Percentiles rank a stretch among this genome's conserved stretches.
Evolutionary conservation across 257 asterid species (phyloP).

Genomic region (Rehmannia glutinosa): DNA sequence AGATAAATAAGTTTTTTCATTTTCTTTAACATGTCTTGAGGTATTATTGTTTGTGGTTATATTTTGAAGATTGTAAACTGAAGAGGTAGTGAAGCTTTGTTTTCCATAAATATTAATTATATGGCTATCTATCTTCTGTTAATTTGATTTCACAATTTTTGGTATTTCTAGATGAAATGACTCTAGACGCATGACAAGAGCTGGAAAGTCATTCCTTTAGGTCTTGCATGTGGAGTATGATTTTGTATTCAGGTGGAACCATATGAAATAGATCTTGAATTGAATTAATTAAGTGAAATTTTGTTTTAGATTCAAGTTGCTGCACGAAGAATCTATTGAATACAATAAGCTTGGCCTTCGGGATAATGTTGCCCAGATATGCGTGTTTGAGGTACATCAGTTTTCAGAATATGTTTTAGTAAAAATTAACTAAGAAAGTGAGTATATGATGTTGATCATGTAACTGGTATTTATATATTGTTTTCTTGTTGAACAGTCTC

Average conservation of each 20-base stretch:
- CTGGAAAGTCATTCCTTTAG: background rate
- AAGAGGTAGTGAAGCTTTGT: background rate
- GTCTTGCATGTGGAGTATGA: slow-evolving; percentile 3
- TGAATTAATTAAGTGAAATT: slow-evolving; percentile 14
- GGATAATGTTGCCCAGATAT: slow-evolving; percentile 95
- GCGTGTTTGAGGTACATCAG: slow-evolving; percentile 76
- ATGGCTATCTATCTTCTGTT: background rate
- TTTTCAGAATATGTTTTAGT: slow-evolving; percentile 12
- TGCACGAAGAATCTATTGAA: slow-evolving; percentile 84
- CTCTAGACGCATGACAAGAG: slow-evolving; percentile 10
- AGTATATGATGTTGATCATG: background rate
- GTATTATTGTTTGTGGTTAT: background rate
- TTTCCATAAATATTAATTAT: background rate
- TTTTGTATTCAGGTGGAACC: background rate
- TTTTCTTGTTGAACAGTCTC: slow-evolving; percentile 46
- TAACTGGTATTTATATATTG: background rate
- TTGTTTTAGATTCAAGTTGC: slow-evolving; percentile 75
- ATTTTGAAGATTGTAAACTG: slow-evolving; percentile 3
- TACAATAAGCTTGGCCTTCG: slow-evolving; percentile 76
- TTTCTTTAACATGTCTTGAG: background rate
- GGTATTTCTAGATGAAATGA: slow-evolving; percentile 2
- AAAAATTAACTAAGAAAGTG: background rate
- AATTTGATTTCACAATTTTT: background rate
- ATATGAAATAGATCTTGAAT: slow-evolving; percentile 7
- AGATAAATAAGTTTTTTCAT: background rate